Evolutionary conservation across 2,329 filamentous ascomycete genomes (phyloP), one percentile per base, ranked within the genome.

Genomic region (Capronia coronata): DNA sequence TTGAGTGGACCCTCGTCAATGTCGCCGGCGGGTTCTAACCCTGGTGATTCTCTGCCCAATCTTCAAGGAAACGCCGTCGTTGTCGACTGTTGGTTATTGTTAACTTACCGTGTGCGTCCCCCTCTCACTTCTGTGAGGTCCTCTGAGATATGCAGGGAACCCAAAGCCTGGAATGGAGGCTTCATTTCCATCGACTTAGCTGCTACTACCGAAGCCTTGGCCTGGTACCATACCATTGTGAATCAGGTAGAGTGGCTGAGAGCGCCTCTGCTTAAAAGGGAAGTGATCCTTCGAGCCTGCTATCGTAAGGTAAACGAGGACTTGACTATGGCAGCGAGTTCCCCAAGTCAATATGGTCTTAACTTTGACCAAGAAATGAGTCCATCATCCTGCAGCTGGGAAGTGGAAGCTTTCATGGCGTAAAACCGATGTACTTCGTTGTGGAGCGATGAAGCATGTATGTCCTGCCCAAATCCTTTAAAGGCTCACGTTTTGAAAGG

Each of bases 381-480:
- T 18, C 52, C 56, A 13, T 43, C 52, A 11, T 49, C 47, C 18
- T 22, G 50, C 40, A 35, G 30, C 10, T 61, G 56, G 50, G 55
- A 51, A 25, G 50, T 51, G 11, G 58, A 61, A 37, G 46, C 57
- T 22, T 60, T 59, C n/a, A n/a, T n/a, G n/a, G n/a, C n/a, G n/a
- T 10, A 39, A 41, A 18, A 49, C 43, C 2, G 53, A n/a, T n/a
- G n/a, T n/a, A n/a, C n/a, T n/a, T n/a, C n/a, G n/a, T n/a, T n/a
- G 59, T 32, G 67, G 68, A n/a, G 68, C 66, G 4, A 68, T 68
- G 0, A 34, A 53, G 0, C 54, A 59, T 1, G 63, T 68, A 5
- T 73, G 69, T 42, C 66, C 70, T 2, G 70, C 69, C 2, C 62
- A 69, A n/a, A n/a, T n/a, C n/a, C n/a, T n/a, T n/a, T n/a, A n/a